Evolutionary conservation across 2,329 filamentous ascomycete species (phyloP).

Genomic region (Cercospora zeina): DNA sequence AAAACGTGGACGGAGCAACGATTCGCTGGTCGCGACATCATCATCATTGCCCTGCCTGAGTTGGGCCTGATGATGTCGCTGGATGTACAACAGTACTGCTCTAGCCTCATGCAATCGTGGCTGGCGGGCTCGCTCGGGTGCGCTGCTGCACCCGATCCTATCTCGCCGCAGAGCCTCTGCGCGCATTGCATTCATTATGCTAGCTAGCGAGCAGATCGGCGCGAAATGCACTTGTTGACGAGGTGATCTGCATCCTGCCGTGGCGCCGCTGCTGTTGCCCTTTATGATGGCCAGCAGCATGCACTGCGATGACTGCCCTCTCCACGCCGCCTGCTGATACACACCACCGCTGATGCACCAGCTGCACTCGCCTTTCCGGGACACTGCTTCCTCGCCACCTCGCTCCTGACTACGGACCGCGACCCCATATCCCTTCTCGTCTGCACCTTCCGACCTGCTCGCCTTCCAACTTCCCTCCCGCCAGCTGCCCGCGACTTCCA

Average conservation of each 20-base stretch:
- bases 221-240: conserved; percentile 8
- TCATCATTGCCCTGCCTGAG: too few species aligned
- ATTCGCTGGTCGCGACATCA: background rate
- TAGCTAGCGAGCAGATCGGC: background rate
- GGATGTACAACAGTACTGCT: background rate
- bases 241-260: conserved; percentile 14
- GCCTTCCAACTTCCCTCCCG: background rate
- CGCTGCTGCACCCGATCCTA: conserved; percentile 9
- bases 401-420: background rate
- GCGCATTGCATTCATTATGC: too few species aligned
- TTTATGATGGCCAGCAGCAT: background rate
- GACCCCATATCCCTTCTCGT: background rate
- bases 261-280: background rate
- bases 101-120: conserved; percentile 1
- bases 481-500: background rate
- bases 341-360: background rate
- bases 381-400: background rate
- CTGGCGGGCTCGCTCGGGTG: conserved; percentile 1
- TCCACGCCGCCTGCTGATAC: background rate
- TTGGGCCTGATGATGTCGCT: too few species aligned
- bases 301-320: background rate
- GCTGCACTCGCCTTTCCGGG: conserved; percentile 1
- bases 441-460: background rate
- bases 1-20: too few species aligned
- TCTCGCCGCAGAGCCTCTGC: conserved; percentile 19